Percentiles rank a stretch among this genome's conserved stretches.
Evolutionary conservation across 495 filamentous ascomycete genomes (phyloP).

Genomic region (Clohesyomyces aquaticus): DNA sequence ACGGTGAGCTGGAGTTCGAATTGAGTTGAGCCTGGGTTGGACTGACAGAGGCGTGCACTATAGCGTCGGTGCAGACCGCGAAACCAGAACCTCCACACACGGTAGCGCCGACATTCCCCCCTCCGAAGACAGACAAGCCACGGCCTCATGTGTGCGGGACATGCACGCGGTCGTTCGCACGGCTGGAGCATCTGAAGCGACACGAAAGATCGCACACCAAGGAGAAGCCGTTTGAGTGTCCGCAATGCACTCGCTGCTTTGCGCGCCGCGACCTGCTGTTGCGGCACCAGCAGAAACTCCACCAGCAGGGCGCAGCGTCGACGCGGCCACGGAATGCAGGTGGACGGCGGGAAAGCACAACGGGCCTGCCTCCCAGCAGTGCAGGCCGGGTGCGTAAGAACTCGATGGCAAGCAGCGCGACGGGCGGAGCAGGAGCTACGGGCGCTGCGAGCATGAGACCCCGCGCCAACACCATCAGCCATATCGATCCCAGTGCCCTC

Average conservation of each 20-base stretch:
- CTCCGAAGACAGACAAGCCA: conserved; percentile 95
- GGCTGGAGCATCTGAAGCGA: conserved; percentile 94
- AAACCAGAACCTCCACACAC: conserved; percentile 32
- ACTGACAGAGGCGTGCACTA: conserved; percentile 24
- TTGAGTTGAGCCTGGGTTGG: neutral
- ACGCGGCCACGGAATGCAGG: conserved; percentile 83
- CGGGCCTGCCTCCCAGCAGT: conserved; percentile 49
- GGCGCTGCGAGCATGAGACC: conserved; percentile 72
- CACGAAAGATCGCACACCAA: conserved; percentile 99
- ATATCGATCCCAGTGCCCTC: conserved; percentile 79
- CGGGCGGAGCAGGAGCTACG: conserved; percentile 51
- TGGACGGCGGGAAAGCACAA: conserved; percentile 80
- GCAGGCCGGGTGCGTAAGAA: conserved; percentile 83
- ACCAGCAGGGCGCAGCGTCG: conserved; percentile 92
- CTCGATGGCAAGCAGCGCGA: conserved; percentile 69
- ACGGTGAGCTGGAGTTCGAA: conserved; percentile 28
- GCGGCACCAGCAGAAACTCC: conserved; percentile 97
- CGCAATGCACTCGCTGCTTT: conserved; percentile 94
- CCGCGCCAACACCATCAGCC: conserved; percentile 94
- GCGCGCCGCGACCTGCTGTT: conserved; percentile 89
- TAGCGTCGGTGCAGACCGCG: conserved; percentile 33
- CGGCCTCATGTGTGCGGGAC: conserved; percentile 93
- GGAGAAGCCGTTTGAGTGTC: conserved; percentile 98
- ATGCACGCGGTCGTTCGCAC: conserved; percentile 89
- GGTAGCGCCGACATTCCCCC: conserved; percentile 58